A percentile compares a stretch with the other conserved stretches of the same genome.
Evolutionary conservation across 2,329 filamentous ascomycete species (phyloP).

Genomic region (Aspergillus bombycis): DNA sequence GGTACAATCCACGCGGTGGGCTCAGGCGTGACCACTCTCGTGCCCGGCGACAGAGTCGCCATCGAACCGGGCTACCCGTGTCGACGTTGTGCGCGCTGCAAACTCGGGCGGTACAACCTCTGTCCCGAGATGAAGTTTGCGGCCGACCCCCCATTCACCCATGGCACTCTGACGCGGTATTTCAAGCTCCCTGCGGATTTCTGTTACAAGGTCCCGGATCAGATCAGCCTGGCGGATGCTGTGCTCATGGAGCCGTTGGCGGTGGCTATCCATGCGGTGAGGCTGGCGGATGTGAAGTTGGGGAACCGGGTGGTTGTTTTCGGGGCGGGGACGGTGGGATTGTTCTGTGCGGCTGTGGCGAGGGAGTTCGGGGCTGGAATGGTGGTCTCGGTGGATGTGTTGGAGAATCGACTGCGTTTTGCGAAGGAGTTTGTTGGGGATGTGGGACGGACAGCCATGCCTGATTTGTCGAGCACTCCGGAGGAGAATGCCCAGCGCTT

Average conservation of each 20-base stretch:
- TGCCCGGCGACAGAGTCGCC: conserved; percentile 37
- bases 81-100: conserved; percentile 39
- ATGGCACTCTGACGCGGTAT: conserved; percentile 44
- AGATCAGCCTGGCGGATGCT: conserved; percentile 46
- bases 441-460: conserved; percentile 16
- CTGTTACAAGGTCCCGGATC: conserved; percentile 42
- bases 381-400: conserved; percentile 65
- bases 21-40: conserved; percentile 25
- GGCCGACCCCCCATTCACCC: conserved; percentile 40
- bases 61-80: conserved; percentile 42
- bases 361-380: conserved; percentile 62
- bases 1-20: conserved; percentile 34
- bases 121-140: conserved; percentile 46
- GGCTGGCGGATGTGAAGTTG: conserved; percentile 42
- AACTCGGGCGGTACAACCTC: conserved; percentile 45
- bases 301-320: conserved; percentile 57
- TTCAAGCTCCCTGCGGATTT: conserved; percentile 44
- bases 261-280: conserved; percentile 51
- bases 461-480: conserved; percentile 8
- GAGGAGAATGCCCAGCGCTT: conserved; percentile 32
- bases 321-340: conserved; percentile 66
- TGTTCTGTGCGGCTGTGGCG: conserved; percentile 66
- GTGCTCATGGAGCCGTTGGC: conserved; percentile 53
- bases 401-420: conserved; percentile 62
- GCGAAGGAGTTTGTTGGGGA: conserved; percentile 32